Base-by-base conservation (phyloP, 345 rosid genomes). In the Cardamine occulta region DNA sequence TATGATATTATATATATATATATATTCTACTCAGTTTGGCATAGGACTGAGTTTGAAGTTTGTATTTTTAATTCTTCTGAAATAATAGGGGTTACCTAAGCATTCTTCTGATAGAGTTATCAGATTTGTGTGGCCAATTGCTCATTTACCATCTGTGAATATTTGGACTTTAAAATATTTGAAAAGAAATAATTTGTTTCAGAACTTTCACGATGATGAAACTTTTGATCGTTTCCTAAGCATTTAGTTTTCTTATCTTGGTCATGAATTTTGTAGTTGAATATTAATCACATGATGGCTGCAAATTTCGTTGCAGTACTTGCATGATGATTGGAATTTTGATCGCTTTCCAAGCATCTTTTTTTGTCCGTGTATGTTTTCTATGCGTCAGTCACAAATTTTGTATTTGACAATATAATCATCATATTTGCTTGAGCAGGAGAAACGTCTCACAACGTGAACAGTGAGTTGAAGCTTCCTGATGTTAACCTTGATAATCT, bases 391-490 rank as follows among this genome's bases (percentile, higher is more conserved):
- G 53, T 75, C 55, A 49, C 47, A 62, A 28, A 26, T 66, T 18
- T 67, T 58, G 53, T 68, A 44, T 12, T 42, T 76, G 74, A 40
- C 63, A 49, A 61, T 13, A 37, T 70, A 60, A 8, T 15, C 28
- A 74, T 53, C 68, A 47, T 47, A 47, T 78, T 42, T 54, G 28
- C 74, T 57, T 39, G 60, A 58, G 76, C 87, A 92, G 97, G 61
- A 34, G 91, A 91, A 78, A 81, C 91, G 53, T 88, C 82, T 83
- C 91, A 86, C 68, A 78, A 81, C 58, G 74, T 84, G 79, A 83
- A 79, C 71, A 88, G 85, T 67, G 93, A 87, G 62, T 81, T 87
- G 83, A 85, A 85, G 75, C 81, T 94, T 78, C 98, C 98, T 47
- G 84, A 80, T 4, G 88, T 92, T 67, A 91, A 86, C 58, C 88